A percentile compares a stretch with the other conserved stretches of the same genome.
These are phyloP conservation scores for Zygosaccharomyces bailii DNA, from an alignment of 805 yeast species.

Conservation along the genomic window DNA sequence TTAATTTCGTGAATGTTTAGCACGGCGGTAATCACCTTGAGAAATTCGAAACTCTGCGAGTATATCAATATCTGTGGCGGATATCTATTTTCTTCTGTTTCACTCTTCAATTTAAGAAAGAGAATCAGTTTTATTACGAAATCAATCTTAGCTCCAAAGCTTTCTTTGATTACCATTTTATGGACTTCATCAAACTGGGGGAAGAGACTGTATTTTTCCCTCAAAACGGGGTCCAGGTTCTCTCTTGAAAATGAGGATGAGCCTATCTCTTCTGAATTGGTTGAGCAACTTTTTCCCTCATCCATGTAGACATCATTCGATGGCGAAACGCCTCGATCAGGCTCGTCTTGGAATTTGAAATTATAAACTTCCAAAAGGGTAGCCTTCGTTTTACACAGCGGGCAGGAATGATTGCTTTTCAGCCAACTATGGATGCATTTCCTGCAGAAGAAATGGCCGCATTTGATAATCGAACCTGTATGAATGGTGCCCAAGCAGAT, in stretches of 20 bases:
- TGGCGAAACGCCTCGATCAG: not conserved
- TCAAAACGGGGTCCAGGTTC: constrained; percentile 10
- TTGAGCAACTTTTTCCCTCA: not conserved
- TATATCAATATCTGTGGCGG: constrained; percentile 78
- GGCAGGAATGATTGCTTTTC: constrained; percentile 56
- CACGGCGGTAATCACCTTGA: constrained; percentile 64
- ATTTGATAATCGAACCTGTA: constrained; percentile 75
- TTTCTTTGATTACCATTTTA: constrained; percentile 41
- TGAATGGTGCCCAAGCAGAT: constrained; percentile 73
- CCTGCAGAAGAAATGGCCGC: constrained; percentile 90
- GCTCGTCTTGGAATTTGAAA: constrained; percentile 48
- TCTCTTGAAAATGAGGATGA: not conserved
- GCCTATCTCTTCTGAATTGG: not conserved
- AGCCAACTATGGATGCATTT: constrained; percentile 80
- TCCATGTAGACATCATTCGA: constrained; percentile 6
- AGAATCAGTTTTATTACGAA: constrained; percentile 69
- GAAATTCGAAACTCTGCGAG: constrained; percentile 83
- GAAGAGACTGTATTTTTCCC: constrained; percentile 26
- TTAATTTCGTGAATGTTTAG: constrained; percentile 54
- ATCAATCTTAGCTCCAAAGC: constrained; percentile 85
- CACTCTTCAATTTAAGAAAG: constrained; percentile 55
- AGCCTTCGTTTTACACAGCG: constrained; percentile 68
- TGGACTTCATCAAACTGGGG: constrained; percentile 44
- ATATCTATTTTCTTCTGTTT: constrained; percentile 23
- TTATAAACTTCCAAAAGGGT: constrained; percentile 55